Percentiles rank a stretch among this genome's conserved stretches.
Conservation (phyloP, 2,329 filamentous ascomycete genomes). For the Talaromyces sp. region DNA sequence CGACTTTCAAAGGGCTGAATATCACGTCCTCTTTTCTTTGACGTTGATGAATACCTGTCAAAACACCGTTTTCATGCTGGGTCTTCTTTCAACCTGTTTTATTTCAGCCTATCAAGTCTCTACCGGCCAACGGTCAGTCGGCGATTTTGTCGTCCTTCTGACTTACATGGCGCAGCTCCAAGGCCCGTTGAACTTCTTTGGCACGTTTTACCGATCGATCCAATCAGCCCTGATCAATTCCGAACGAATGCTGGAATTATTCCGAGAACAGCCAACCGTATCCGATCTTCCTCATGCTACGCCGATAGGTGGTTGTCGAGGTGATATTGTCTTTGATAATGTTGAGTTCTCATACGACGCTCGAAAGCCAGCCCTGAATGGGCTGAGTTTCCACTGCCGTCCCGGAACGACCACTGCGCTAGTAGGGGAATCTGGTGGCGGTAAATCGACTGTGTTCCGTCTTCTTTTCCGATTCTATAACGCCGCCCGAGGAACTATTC, state of each 20-base stretch:
- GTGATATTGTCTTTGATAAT: constrained; percentile 79
- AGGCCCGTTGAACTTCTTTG: constrained; percentile 79
- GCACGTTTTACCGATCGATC: constrained; percentile 91
- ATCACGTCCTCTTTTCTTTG: constrained; percentile 69
- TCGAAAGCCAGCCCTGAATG: constrained; percentile 76
- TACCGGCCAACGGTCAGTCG: constrained; percentile 59
- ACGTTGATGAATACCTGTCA: constrained; percentile 78
- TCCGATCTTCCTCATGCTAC: constrained; percentile 66
- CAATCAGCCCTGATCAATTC: constrained; percentile 97
- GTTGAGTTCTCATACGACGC: constrained; percentile 88
- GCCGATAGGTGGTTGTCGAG: constrained; percentile 63
- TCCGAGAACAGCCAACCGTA: constrained; percentile 92
- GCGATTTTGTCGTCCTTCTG: constrained; percentile 67
- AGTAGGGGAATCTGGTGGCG: constrained; percentile 92
- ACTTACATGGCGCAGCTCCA: constrained; percentile 77
- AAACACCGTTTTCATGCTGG: constrained; percentile 73
- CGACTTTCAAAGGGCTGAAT: constrained; percentile 69
- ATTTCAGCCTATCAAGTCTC: constrained; percentile 74
- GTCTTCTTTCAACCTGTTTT: constrained; percentile 65
- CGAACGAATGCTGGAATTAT: constrained; percentile 88
- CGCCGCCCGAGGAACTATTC: constrained; percentile 69
- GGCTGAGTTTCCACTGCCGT: constrained; percentile 76
- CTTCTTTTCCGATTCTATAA: constrained; percentile 97
- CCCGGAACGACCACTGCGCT: constrained; percentile 94
- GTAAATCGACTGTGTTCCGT: constrained; percentile 94